These are phyloP conservation scores for Wakefieldia striispora DNA, from an alignment of 768 basidiomycete species.

Conservation along the genomic window DNA sequence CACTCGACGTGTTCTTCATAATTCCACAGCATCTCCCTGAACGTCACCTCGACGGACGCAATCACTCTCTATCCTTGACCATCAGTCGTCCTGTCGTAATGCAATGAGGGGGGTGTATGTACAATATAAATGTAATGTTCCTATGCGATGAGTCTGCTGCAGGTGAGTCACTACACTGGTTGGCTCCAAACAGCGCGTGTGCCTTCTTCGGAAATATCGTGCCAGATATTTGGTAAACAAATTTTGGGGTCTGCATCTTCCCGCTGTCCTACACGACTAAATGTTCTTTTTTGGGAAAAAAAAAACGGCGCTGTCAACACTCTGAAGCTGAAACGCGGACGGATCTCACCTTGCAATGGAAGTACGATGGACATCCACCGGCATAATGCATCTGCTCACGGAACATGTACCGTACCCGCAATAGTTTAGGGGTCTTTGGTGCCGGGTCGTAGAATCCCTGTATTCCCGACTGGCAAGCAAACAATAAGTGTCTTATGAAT, in stretches of 20 bases:
- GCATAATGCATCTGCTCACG: slow-evolving; percentile 69
- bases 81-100: slow-evolving; percentile 11
- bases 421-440: slow-evolving; percentile 64
- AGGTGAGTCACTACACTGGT: slow-evolving; percentile 8
- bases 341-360: slow-evolving; percentile 66
- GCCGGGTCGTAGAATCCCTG: slow-evolving; percentile 90
- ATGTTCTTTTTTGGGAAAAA: slow-evolving; percentile 22
- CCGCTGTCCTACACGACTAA: slow-evolving; percentile 22
- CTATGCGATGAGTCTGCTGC: slow-evolving; percentile 8
- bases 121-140: slow-evolving; percentile 26
- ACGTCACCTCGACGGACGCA: slow-evolving; percentile 16
- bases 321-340: slow-evolving; percentile 3
- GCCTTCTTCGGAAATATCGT: slow-evolving; percentile 3
- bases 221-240: slow-evolving; percentile 4
- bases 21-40: slow-evolving; percentile 3
- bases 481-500: slow-evolving; percentile 2
- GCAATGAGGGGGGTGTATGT: slow-evolving; percentile 27
- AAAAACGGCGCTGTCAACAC: slow-evolving; percentile 5
- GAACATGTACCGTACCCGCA: slow-evolving; percentile 77
- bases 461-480: slow-evolving; percentile 52
- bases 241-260: background rate
- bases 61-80: background rate
- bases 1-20: slow-evolving; percentile 26
- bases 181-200: background rate
- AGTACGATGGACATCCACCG: slow-evolving; percentile 66